Evolutionary conservation across 345 rosid genomes (phyloP).

Genomic region (Passiflora organensis): DNA sequence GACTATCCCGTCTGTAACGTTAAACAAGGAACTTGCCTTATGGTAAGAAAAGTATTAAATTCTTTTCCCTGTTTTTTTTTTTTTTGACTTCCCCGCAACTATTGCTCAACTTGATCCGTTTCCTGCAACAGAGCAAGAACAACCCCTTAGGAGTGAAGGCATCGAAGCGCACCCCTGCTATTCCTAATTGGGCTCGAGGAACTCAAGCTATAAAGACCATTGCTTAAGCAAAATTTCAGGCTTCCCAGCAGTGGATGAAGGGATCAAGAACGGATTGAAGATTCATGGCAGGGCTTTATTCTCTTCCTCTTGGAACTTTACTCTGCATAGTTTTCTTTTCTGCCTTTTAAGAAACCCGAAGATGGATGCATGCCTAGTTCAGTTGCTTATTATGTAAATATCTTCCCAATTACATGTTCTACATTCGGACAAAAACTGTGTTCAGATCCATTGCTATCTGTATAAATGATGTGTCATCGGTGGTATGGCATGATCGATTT

Average conservation of each 20-base stretch:
- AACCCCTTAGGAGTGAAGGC: slow-evolving; percentile 76
- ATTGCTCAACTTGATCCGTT: not conserved
- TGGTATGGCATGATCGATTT: slow-evolving; percentile 14
- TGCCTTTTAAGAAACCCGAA: not conserved
- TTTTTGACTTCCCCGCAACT: no score
- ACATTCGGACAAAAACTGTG: slow-evolving; percentile 12
- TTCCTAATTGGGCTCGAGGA: slow-evolving; percentile 48
- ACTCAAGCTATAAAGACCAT: slow-evolving; percentile 29
- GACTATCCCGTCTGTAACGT: slow-evolving; percentile 78
- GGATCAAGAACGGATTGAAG: slow-evolving; percentile 9
- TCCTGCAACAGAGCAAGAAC: slow-evolving; percentile 68
- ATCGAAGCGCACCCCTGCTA: slow-evolving; percentile 65
- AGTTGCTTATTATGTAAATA: slow-evolving; percentile 24
- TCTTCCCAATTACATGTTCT: slow-evolving; percentile 5
- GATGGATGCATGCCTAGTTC: slow-evolving; percentile 15
- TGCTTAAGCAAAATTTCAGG: slow-evolving; percentile 24
- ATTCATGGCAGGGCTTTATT: not conserved
- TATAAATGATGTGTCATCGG: slow-evolving; percentile 20
- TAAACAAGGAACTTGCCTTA: slow-evolving; percentile 54
- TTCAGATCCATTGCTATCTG: slow-evolving; percentile 5
- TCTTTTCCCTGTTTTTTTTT: no score
- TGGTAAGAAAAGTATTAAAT: slow-evolving; percentile 28
- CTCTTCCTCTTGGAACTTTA: no score
- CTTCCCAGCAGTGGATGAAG: slow-evolving; percentile 12
- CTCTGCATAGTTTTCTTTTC: not conserved